Conservation (phyloP, 495 filamentous ascomycete species). For the Collariella sp. region DNA sequence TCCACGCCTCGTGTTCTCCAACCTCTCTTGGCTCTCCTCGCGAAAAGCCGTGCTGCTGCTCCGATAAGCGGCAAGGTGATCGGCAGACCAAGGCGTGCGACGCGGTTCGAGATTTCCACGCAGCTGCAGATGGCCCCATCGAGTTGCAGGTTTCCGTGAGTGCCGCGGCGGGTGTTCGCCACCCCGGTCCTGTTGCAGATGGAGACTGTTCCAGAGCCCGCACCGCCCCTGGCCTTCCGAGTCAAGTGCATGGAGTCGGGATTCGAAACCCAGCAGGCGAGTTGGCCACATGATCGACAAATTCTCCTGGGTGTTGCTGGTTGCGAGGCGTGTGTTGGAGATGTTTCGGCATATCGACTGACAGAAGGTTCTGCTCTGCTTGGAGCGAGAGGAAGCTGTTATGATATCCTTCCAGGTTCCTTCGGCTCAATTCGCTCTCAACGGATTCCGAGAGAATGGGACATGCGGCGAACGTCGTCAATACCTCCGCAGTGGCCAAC, state of each 20-base stretch:
- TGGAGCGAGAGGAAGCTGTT: too few species aligned
- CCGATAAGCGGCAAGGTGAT: conserved; percentile 2
- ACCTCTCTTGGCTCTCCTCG: not conserved
- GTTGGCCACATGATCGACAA: conserved; percentile 3
- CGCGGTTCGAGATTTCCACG: not conserved
- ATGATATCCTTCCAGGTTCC: too few species aligned
- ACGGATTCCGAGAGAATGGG: too few species aligned
- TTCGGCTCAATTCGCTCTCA: too few species aligned
- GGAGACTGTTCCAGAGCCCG: not conserved
- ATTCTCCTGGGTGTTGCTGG: not conserved
- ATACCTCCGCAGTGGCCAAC: too few species aligned
- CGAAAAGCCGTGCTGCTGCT: not conserved
- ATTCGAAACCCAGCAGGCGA: not conserved
- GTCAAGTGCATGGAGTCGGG: conserved; percentile 1
- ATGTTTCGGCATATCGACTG: too few species aligned
- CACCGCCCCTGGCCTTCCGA: not conserved
- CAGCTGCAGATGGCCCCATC: not conserved
- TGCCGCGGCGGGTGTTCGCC: conserved; percentile 3
- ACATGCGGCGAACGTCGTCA: too few species aligned
- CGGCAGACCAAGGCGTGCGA: not conserved
- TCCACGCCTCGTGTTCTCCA: not conserved
- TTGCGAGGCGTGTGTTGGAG: too few species aligned
- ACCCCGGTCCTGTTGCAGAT: not conserved
- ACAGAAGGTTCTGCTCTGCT: too few species aligned
- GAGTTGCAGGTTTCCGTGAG: not conserved